Conservation (phyloP, 768 basidiomycete genomes). For the Lentinula aciculospora region DNA sequence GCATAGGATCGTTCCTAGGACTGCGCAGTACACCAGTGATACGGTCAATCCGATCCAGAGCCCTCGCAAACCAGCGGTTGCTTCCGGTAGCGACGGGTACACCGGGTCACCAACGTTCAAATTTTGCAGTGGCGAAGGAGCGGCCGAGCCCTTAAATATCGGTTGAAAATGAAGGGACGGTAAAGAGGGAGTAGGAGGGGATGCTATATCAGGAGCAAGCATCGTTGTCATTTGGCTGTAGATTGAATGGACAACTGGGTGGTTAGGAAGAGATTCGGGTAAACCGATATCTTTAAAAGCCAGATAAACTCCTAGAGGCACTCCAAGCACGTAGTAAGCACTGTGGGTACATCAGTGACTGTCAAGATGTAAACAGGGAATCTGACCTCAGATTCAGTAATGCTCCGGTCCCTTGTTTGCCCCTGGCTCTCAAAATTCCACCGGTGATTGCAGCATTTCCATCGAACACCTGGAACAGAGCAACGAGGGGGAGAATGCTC, state of each 20-base stretch:
- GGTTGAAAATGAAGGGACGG: neutral
- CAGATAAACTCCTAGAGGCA: slow-evolving; percentile 60
- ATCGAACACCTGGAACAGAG: slow-evolving; percentile 58
- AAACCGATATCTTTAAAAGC: slow-evolving; percentile 30
- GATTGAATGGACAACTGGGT: neutral
- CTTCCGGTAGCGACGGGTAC: slow-evolving; percentile 8
- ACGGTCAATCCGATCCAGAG: slow-evolving; percentile 62
- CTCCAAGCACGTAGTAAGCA: slow-evolving; percentile 54
- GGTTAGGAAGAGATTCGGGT: neutral
- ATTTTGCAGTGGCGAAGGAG: neutral
- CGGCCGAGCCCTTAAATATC: neutral
- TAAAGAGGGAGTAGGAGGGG: neutral
- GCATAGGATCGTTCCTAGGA: slow-evolving; percentile 32
- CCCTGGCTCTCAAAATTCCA: slow-evolving; percentile 60
- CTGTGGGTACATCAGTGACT: slow-evolving; percentile 14
- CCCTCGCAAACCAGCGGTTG: slow-evolving; percentile 40
- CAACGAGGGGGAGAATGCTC: slow-evolving; percentile 49
- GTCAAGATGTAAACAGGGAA: neutral
- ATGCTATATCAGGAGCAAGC: neutral
- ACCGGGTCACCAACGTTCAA: neutral
- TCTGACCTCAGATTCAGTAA: slow-evolving; percentile 33
- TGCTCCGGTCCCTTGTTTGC: slow-evolving; percentile 52
- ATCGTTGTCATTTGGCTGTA: neutral
- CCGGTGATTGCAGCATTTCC: slow-evolving; percentile 43
- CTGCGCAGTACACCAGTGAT: slow-evolving; percentile 35